A percentile compares a stretch with the other conserved stretches of the same genome.
Evolutionary conservation across 176 grass and related monocot genomes (phyloP).

Genomic region (barley (Hordeum vulgare)): MorexV3_pseudomolecules_assembly NC_058524.1:413795836-413796335

Average conservation of each 20-base stretch:
- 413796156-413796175: background rate
- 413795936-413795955: background rate
- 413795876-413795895: background rate
- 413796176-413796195: conserved; percentile 1
- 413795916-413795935: background rate
- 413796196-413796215: background rate
- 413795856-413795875: background rate
- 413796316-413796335: conserved; percentile 77
- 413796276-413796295: background rate
- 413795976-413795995: background rate
- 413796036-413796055: background rate
- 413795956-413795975: background rate
- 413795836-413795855: background rate
- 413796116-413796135: background rate
- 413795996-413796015: background rate
- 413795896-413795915: background rate
- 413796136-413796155: background rate
- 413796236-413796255: background rate
- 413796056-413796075: background rate
- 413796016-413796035: background rate
- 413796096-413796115: background rate
- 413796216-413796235: background rate
- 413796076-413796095: background rate
- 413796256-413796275: background rate
- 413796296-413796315: conserved; percentile 12